Conservation (phyloP, 768 basidiomycete genomes). For the Lyophyllum decastes region DNA sequence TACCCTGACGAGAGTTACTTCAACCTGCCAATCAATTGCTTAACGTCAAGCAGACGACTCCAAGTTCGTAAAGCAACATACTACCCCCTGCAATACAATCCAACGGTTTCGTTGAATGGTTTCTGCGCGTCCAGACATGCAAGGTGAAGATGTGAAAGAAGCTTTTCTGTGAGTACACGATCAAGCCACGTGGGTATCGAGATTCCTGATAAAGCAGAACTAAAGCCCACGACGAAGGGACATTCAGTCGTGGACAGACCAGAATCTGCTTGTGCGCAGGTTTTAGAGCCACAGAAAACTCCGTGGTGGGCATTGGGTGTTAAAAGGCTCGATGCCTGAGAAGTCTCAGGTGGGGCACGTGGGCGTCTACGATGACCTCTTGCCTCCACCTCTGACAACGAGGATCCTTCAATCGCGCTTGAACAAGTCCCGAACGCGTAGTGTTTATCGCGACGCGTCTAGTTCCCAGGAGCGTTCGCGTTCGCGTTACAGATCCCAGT, state of each 20-base stretch:
- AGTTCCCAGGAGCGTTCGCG: not conserved
- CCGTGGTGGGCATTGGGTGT: constrained; percentile 2
- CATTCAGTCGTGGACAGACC: not conserved
- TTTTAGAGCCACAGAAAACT: constrained; percentile 1
- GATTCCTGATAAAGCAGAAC: not conserved
- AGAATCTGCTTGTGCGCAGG: not conserved
- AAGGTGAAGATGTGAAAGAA: not conserved
- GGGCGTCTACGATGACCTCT: constrained; percentile 9
- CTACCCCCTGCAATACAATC: not conserved
- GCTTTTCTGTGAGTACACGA: not conserved
- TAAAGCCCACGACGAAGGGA: not conserved
- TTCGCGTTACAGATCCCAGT: not conserved
- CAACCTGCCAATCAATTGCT: too few relatives aligned
- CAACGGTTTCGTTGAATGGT: not conserved
- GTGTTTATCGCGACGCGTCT: constrained; percentile 1
- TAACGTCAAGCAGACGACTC: too few relatives aligned
- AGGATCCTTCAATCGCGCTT: constrained; percentile 14
- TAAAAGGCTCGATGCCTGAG: constrained; percentile 7
- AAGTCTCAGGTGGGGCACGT: constrained; percentile 18
- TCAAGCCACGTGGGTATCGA: not conserved
- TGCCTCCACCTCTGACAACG: constrained; percentile 15
- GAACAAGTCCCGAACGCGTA: not conserved
- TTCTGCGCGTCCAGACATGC: not conserved
- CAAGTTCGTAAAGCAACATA: not conserved
- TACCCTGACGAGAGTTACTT: too few relatives aligned